Evolutionary conservation across 2,329 filamentous ascomycete genomes (phyloP).

Genomic region (Ophiostoma australiae): DNA sequence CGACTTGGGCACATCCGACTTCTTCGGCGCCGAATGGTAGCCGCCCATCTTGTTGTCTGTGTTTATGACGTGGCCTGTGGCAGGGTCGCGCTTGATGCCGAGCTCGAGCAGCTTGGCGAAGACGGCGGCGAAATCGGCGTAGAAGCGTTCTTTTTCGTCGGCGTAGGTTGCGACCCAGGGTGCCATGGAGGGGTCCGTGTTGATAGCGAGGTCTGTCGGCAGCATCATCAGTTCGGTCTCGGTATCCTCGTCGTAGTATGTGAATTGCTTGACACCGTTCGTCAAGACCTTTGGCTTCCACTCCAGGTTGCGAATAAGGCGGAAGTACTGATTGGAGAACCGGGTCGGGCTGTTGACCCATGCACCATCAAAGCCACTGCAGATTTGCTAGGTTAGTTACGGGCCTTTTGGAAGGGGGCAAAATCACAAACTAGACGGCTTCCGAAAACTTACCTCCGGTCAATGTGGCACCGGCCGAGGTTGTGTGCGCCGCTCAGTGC

Average conservation of each 20-base stretch:
- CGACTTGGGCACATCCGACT: slow-evolving; percentile 15
- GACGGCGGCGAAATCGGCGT: slow-evolving; percentile 81
- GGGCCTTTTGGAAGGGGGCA: background rate
- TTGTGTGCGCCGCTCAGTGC: slow-evolving; percentile 81
- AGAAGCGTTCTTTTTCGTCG: slow-evolving; percentile 85
- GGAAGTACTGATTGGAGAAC: slow-evolving; percentile 89
- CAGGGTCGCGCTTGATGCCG: slow-evolving; percentile 56
- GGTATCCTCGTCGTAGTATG: slow-evolving; percentile 62
- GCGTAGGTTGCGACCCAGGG: slow-evolving; percentile 79
- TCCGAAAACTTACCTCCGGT: slow-evolving; percentile 48
- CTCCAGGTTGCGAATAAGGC: slow-evolving; percentile 13
- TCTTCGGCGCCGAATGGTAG: slow-evolving; percentile 13
- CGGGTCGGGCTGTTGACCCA: slow-evolving; percentile 91
- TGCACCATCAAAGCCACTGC: slow-evolving; percentile 75
- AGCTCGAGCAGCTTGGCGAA: slow-evolving; percentile 84
- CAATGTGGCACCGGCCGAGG: slow-evolving; percentile 78
- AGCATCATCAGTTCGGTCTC: slow-evolving; percentile 95
- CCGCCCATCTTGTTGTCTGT: slow-evolving; percentile 14
- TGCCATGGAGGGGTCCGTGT: slow-evolving; percentile 84
- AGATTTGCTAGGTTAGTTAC: background rate
- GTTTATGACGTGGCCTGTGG: slow-evolving; percentile 4
- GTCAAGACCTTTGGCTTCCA: slow-evolving; percentile 60
- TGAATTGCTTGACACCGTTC: slow-evolving; percentile 73
- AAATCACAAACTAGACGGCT: background rate
- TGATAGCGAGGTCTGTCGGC: slow-evolving; percentile 79